Conservation (phyloP, 78 protist species). For the Dictyostelium capitatum region DNA sequence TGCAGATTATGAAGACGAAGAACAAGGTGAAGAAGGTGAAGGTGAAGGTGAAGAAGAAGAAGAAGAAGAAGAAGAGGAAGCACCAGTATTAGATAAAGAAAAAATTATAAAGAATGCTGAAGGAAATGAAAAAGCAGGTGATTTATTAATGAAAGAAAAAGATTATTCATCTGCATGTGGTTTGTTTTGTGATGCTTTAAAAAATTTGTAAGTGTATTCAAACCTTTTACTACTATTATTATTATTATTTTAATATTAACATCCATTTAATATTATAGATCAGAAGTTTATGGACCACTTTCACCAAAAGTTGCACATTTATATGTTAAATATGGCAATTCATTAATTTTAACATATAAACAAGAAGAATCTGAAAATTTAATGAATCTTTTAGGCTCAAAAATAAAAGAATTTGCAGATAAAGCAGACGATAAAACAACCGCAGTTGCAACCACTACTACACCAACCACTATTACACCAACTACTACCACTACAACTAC, state of each 20-base stretch:
- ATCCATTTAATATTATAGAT: constrained; percentile 8
- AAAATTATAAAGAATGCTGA: constrained; percentile 9
- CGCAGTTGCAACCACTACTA: neutral
- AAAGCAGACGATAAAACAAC: neutral
- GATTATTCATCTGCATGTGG: constrained; percentile 37
- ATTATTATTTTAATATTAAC: neutral
- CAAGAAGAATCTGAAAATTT: constrained; percentile 42
- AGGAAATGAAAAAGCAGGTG: constrained; percentile 36
- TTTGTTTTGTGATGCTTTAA: constrained; percentile 25
- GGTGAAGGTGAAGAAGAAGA: neutral
- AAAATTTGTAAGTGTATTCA: constrained; percentile 25
- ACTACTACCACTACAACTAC: neutral
- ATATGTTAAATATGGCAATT: constrained; percentile 65
- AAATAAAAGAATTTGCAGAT: neutral
- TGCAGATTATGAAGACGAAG: neutral
- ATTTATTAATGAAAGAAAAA: constrained; percentile 30
- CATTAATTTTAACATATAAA: constrained; percentile 27
- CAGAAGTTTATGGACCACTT: constrained; percentile 29
- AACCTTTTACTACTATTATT: neutral
- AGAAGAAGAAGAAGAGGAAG: neutral
- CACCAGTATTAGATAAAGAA: neutral
- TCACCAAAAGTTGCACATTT: constrained; percentile 46
- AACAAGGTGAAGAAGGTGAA: neutral
- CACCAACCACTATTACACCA: neutral
- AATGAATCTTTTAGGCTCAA: constrained; percentile 27